phyloP scores from a whole-genome alignment of 2,329 filamentous ascomycete species.

The Stenocarpella maydis region DNA sequence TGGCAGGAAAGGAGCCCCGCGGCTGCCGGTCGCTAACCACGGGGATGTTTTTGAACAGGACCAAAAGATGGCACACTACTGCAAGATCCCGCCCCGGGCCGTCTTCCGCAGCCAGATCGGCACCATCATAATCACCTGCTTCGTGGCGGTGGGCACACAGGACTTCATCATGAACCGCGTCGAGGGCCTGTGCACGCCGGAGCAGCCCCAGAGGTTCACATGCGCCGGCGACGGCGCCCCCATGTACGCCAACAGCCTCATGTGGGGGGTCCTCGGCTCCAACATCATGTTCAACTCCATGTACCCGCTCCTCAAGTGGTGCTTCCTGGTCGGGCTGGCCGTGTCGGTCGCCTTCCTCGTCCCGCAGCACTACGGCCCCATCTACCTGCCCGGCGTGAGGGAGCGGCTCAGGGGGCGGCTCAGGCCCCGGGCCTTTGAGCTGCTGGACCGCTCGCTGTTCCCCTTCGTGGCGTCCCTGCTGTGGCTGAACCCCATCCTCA shows the following conservation, averaged over 20 bases:
- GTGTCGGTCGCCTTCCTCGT: conserved; percentile 49
- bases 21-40: not conserved
- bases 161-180: conserved; percentile 53
- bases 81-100: conserved; percentile 51
- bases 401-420: conserved; percentile 45
- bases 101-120: conserved; percentile 53
- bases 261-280: conserved; percentile 48
- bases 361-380: conserved; percentile 46
- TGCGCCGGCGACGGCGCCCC: conserved; percentile 39
- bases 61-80: conserved; percentile 53
- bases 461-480: conserved; percentile 48
- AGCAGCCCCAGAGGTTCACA: conserved; percentile 40
- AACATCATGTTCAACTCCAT: conserved; percentile 51
- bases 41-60: conserved; percentile 42
- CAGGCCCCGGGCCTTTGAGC: conserved; percentile 43
- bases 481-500: conserved; percentile 52
- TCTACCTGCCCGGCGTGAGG: conserved; percentile 46
- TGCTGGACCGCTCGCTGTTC: conserved; percentile 49
- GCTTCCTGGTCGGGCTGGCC: conserved; percentile 51
- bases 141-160: conserved; percentile 51
- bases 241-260: conserved; percentile 45
- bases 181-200: conserved; percentile 42
- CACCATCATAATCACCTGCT: conserved; percentile 52
- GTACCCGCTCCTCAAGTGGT: conserved; percentile 54
- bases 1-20: not conserved